phyloP scores from a whole-genome alignment of 176 grass and related monocot genomes.

The Calamus simplicifolius region DNA sequence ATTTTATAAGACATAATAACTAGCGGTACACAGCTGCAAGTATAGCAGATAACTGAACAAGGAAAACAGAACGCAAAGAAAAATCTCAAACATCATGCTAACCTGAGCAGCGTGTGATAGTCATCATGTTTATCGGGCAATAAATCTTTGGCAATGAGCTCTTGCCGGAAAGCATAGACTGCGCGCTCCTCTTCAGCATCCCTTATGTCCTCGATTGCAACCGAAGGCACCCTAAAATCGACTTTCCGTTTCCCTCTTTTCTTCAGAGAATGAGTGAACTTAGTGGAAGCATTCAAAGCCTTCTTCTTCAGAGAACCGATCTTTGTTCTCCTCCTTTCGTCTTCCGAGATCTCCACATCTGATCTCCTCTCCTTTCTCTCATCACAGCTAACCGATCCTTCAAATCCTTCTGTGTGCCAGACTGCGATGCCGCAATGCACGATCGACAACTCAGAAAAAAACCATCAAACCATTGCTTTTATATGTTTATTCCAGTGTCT shows the following conservation, averaged over 20 bases:
- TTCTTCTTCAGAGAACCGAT: constrained; percentile 82
- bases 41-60: neutral
- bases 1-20: no score
- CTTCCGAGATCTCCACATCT: constrained; percentile 77
- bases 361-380: constrained; percentile 55
- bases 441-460: constrained; percentile 3
- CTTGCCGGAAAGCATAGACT: constrained; percentile 67
- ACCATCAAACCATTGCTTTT: no score
- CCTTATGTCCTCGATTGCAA: constrained; percentile 90
- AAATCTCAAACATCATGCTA: neutral
- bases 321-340: constrained; percentile 86
- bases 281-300: constrained; percentile 74
- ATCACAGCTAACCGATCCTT: constrained; percentile 59
- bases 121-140: constrained; percentile 82
- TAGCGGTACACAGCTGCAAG: neutral
- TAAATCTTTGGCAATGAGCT: constrained; percentile 46
- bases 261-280: constrained; percentile 74
- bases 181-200: constrained; percentile 89
- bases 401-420: constrained; percentile 48
- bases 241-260: constrained; percentile 84
- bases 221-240: constrained; percentile 79
- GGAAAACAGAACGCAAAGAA: neutral
- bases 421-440: constrained; percentile 22
- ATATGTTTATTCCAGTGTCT: no score
- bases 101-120: constrained; percentile 95